Conservation (phyloP, 179 eudicot species). For the Amaranthus tricolor region DNA sequence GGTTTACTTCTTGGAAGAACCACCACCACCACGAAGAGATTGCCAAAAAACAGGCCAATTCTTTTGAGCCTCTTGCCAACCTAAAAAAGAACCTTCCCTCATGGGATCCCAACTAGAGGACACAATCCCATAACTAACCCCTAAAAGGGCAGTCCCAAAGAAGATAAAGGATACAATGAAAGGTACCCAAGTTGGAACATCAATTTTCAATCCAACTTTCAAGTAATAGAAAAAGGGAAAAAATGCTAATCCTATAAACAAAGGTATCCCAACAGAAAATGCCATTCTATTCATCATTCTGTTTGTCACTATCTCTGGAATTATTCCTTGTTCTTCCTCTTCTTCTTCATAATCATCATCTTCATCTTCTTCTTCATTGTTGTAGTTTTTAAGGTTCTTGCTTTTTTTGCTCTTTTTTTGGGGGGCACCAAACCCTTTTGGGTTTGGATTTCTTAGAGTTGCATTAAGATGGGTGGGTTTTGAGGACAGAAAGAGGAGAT, state of each 20-base stretch:
- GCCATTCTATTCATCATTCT: conserved; percentile 87
- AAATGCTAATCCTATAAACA: conserved; percentile 66
- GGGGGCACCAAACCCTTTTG: conserved; percentile 75
- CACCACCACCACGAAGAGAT: conserved; percentile 52
- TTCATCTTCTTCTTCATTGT: conserved; percentile 34
- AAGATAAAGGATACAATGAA: conserved; percentile 83
- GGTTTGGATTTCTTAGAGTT: conserved; percentile 62
- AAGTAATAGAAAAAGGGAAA: conserved; percentile 92
- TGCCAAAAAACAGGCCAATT: conserved; percentile 99
- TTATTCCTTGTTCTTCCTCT: conserved; percentile 53
- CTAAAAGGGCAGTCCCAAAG: conserved; percentile 87
- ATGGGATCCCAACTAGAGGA: conserved; percentile 96
- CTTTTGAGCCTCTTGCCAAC: conserved; percentile 92
- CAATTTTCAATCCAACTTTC: conserved; percentile 77
- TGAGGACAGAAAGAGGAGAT: conserved; percentile 3
- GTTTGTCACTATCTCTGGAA: conserved; percentile 90
- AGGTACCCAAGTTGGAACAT: conserved; percentile 94
- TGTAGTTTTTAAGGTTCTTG: conserved; percentile 30
- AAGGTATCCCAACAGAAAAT: conserved; percentile 87
- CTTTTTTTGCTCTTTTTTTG: conserved; percentile 42
- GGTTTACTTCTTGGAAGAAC: conserved; percentile 38
- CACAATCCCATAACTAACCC: conserved; percentile 95
- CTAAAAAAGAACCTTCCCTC: conserved; percentile 91
- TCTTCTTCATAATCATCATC: conserved; percentile 44
- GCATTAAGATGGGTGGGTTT: conserved; percentile 35